A percentile compares a stretch with the other conserved stretches of the same genome.
Evolutionary conservation across 768 basidiomycete genomes (phyloP).

Genomic region (Kwoniella shandongensis): DNA sequence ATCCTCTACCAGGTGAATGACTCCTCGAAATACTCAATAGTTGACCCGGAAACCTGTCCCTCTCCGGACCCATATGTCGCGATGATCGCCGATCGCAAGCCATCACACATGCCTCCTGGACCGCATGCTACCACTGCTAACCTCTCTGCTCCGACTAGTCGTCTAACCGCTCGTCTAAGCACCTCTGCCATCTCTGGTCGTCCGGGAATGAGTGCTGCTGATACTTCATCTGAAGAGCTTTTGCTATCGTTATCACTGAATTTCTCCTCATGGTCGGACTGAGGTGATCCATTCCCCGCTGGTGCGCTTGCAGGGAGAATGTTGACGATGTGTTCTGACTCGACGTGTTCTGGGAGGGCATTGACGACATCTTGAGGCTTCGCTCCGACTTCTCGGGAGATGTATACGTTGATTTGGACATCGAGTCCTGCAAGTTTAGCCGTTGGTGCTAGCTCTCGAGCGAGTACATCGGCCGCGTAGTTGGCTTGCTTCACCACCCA

Average conservation of each 20-base stretch:
- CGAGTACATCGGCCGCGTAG: conserved; percentile 22
- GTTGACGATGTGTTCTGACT: conserved; percentile 1
- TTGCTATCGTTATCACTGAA: not conserved
- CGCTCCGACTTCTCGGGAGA: conserved; percentile 2
- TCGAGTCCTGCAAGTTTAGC: not conserved
- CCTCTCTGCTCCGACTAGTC: conserved; percentile 13
- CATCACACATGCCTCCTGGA: conserved; percentile 30
- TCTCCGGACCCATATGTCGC: conserved; percentile 19
- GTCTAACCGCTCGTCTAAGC: not conserved
- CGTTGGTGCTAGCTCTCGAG: conserved; percentile 11
- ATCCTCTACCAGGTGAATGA: conserved; percentile 36
- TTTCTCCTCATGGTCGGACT: not conserved
- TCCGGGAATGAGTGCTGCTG: conserved; percentile 8
- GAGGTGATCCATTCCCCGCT: not conserved
- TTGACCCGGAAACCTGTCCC: conserved; percentile 17
- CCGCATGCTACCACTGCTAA: conserved; percentile 33
- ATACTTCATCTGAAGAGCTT: not conserved
- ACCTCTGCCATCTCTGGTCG: conserved; percentile 17
- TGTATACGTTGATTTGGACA: conserved; percentile 8
- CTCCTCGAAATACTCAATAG: conserved; percentile 33
- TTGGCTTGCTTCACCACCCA: conserved; percentile 20
- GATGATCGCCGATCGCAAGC: conserved; percentile 18
- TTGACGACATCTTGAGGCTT: not conserved
- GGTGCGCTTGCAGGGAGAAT: not conserved
- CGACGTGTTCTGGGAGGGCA: not conserved